Conservation (phyloP, 306 rosid species). For the Corylus heterophylla region DNA sequence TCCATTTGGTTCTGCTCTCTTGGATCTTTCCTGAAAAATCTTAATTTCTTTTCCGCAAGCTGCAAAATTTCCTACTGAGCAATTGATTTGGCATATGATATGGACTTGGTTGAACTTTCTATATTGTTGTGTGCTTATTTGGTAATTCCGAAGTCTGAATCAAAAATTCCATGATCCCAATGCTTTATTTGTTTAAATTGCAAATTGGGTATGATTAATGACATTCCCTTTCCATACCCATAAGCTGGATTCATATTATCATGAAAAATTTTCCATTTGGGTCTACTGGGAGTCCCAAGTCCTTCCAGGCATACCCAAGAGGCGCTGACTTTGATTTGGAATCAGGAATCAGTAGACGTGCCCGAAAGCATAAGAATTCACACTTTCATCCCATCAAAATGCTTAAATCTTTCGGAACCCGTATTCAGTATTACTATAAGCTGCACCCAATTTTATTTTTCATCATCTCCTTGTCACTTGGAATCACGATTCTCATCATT, state of each 20-base stretch:
- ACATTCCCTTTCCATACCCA: constrained; percentile 1
- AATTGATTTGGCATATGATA: neutral
- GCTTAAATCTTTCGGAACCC: constrained; percentile 62
- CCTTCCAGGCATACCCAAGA: constrained; percentile 60
- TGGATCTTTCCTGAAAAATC: neutral
- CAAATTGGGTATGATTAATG: constrained; percentile 14
- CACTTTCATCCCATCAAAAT: constrained; percentile 47
- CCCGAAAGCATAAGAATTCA: constrained; percentile 53
- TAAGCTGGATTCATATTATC: constrained; percentile 20
- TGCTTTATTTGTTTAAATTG: neutral
- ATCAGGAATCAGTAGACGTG: constrained; percentile 58
- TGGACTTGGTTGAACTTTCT: neutral
- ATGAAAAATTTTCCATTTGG: constrained; percentile 63
- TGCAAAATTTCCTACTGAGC: neutral
- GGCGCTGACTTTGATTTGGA: constrained; percentile 70
- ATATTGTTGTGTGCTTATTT: neutral
- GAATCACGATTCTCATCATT: constrained; percentile 48
- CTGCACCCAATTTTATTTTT: constrained; percentile 57
- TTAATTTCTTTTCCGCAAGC: neutral
- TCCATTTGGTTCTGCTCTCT: neutral
- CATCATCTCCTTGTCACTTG: constrained; percentile 48
- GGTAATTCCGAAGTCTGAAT: neutral
- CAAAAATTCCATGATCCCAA: constrained; percentile 2
- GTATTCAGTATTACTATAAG: constrained; percentile 55
- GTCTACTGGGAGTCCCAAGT: constrained; percentile 55